Evolutionary conservation across 2,329 filamentous ascomycete species (phyloP), one percentile per base, ranked within the genome.

Genomic region (Ceratocystis ficicola): DNA sequence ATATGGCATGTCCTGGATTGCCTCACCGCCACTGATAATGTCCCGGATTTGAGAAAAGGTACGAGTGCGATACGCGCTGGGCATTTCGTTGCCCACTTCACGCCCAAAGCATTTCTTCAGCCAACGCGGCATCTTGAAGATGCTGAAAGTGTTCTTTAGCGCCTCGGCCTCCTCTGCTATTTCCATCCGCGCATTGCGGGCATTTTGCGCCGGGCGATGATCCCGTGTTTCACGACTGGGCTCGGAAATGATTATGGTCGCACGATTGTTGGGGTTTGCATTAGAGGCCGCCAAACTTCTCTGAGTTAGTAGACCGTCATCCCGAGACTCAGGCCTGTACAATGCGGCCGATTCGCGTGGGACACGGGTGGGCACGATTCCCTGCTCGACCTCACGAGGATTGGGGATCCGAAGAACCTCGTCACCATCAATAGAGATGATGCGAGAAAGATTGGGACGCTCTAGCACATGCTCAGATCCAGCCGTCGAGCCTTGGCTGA

Each of bases 361-460:
- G 1, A 85, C 74, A 36, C 79, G 77, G 66, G 79, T 77, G 1
- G 92, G 92, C 8, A 86, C 79, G 68, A 90, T 81, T 30, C 93
- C 94, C 63, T 85, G 84, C 71, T 99, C 94, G 62, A 88, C 92
- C 72, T 97, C 94, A 70, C 92, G 81, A 0, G 94, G 94, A 22
- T 92, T 92, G 0, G 94, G 94, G 71, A 99, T 97, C 50, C 90
- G 87, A 55, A 97, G 77, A 0, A 91, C 85, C 44, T 86, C 85
- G 64, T 85, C 86, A 66, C 88, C 86, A 68, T 85, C 84, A 66
- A 89, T 87, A 5, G 88, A 88, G 71, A 96, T 41, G 15, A 63
- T 36, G 6, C 66, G 63, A 32, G 63, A 20, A 10, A 65, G 60
- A 22, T 61, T 32, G 17, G 66, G 66, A 15, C 66, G 66, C 15